Evolutionary conservation across 208 protist genomes (phyloP).

Genomic region (Wallacemonas sp.): DNA sequence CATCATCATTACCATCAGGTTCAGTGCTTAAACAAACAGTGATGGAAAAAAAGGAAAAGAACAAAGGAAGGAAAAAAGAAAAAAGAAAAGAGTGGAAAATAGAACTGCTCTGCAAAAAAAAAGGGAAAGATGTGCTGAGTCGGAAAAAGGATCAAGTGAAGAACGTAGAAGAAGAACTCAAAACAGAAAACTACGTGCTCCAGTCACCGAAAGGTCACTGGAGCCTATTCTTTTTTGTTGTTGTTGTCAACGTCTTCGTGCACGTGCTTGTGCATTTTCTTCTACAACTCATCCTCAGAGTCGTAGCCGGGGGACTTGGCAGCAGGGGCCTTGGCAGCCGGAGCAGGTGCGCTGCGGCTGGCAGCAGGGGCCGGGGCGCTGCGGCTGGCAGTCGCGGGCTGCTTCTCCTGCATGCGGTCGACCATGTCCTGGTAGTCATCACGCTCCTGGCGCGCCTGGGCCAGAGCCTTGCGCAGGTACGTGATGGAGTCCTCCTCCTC

Average conservation of each 20-base stretch:
- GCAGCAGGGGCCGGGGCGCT: neutral
- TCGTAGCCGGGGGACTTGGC: no score
- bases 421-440: slow-evolving; percentile 46
- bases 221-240: neutral
- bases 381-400: neutral
- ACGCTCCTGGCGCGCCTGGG: slow-evolving; percentile 51
- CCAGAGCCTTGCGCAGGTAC: slow-evolving; percentile 55
- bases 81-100: slow-evolving; percentile 9
- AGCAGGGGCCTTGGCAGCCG: neutral
- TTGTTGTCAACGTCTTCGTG: neutral
- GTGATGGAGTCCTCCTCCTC: slow-evolving; percentile 43
- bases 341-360: neutral
- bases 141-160: slow-evolving; percentile 14
- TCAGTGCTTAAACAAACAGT: no score
- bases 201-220: no score
- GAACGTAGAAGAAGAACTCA: slow-evolving; percentile 21
- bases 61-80: no score
- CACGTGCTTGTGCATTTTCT: slow-evolving; percentile 1
- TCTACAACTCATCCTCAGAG: slow-evolving; percentile 9
- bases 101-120: slow-evolving; percentile 4
- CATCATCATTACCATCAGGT: no score
- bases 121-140: slow-evolving; percentile 7
- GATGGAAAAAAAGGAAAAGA: no score
- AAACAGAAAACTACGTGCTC: no score
- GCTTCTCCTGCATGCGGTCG: slow-evolving; percentile 25